Evolutionary conservation across 768 basidiomycete genomes (phyloP).

Genomic region (Rhodotorula kratochvilovae): DNA sequence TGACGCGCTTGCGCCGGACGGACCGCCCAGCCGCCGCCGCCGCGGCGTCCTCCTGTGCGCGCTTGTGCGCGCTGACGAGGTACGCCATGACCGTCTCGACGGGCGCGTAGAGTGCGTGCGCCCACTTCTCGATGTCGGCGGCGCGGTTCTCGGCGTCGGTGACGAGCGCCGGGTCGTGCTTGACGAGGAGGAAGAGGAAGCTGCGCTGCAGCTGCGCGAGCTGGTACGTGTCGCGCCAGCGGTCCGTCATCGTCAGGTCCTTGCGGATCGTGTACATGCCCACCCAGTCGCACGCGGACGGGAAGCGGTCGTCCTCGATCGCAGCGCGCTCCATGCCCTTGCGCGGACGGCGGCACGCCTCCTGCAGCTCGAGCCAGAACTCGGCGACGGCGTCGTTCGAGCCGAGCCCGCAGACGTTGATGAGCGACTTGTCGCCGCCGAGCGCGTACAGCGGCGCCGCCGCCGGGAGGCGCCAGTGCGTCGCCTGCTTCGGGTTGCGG

Average conservation of each 20-base stretch:
- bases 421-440: neutral
- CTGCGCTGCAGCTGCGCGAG: constrained; percentile 66
- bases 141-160: constrained; percentile 43
- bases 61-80: constrained; percentile 48
- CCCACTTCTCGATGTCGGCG: constrained; percentile 2
- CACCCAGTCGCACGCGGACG: neutral
- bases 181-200: constrained; percentile 58
- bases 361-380: constrained; percentile 61
- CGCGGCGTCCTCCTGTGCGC: constrained; percentile 44
- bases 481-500: neutral
- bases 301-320: neutral
- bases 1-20: neutral
- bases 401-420: neutral
- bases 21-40: neutral
- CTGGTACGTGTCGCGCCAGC: constrained; percentile 60
- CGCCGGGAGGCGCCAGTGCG: constrained; percentile 20
- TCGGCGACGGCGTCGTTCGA: constrained; percentile 47
- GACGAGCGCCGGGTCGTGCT: constrained; percentile 53
- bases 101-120: constrained; percentile 55
- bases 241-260: neutral
- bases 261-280: neutral
- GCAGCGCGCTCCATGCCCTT: neutral
- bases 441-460: constrained; percentile 21
- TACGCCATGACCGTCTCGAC: constrained; percentile 53
- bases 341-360: constrained; percentile 1